Evolutionary conservation across 106 monocot species (phyloP), one percentile per base, ranked within the genome.

Genomic region (Allium sativum): DNA sequence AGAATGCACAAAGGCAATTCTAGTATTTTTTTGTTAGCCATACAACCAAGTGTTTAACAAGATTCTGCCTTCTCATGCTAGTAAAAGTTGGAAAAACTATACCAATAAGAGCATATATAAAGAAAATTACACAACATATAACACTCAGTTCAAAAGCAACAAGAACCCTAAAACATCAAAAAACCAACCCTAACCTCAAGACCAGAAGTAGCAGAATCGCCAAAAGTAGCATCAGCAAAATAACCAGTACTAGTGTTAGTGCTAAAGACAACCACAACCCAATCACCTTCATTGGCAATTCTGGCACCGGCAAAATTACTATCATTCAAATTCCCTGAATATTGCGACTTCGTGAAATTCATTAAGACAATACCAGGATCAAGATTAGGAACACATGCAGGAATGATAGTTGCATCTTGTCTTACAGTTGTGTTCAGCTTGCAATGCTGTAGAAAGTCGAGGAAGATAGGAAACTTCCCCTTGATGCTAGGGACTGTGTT

Each of bases 311-410:
- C 75, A 64, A 42, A 90, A 7, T 58, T 44, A 53, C 69, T 84
- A 45, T 71, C 65, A 47, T 95, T 95, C 44, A 95, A 68, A 2
- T 73, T 65, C 18, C 53, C 57, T 12, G 76, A 73, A 65, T 90
- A 90, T 45, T 84, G 95, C 0, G 95, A 84, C 65, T 87, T 84
- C 42, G 95, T 95, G 70, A 67, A 95, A 65, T 95, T 95, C n/a
- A 81, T 54, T 3, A 95, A 74, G 5, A 90, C 79, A 1, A 84
- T 65, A 45, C 62, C 44, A 7, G 83, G 18, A 20, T 50, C 73
- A 4, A 95, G 77, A 10, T 68, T 75, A 0, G 82, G 95, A 1
- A 90, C 81, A 31, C 95, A 95, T 12, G 79, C 95, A 0, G 90
- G 95, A 77, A 95, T 74, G 40, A 90, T 20, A 1, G 72, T 52